Evolutionary conservation across 1,284 basidiomycete species (phyloP), one percentile per base, ranked within the genome.

Genomic region (Athelia sp.): DNA sequence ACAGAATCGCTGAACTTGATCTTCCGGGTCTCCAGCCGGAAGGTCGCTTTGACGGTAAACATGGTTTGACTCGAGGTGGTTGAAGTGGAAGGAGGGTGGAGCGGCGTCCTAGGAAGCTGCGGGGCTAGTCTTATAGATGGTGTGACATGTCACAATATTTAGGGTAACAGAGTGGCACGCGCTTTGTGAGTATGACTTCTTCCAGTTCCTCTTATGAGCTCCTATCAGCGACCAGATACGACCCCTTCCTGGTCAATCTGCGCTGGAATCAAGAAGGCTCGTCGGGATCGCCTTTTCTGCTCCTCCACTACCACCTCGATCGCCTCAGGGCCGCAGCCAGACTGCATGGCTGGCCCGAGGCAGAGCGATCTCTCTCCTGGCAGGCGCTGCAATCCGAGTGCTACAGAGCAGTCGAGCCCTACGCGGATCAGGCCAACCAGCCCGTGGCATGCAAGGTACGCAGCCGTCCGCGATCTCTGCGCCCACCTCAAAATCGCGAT

Each of bases 201-300:
- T 26, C 40, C 19, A 11, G 19, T 13, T 13, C 13, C 40, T 43
- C 43, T 4, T 73, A 68, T 58, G 60, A 72, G 32, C 70, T 87
- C 23, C 64, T 84, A 24, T 76, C 78, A 6, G 72, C 81, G 0
- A 74, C 76, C 1, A 71, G 83, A 52, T 85, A 75, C 58, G 87
- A 89, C 58, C 67, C 65, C 1, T 63, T 61, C 23, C 69, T 87
- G 6, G 58, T 67, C 11, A 52, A 58, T 4, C 61, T 74, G 11
- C 32, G 54, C 8, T 88, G 82, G 84, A 88, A 87, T 56, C 73
- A 81, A 18, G 67, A 69, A 9, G 70, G 68, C 1, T 75, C 78
- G 1, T n/a, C 36, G 6, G 36, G 36, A 21, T 81, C 76, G 0
- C 69, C 76, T 0, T 86, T 79, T 55, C 65, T 88, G 21, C 66